A percentile compares a stretch with the other conserved stretches of the same genome.
Evolutionary conservation across 2,329 filamentous ascomycete genomes (phyloP).

Genomic region (Fusarium haematococcum): DNA sequence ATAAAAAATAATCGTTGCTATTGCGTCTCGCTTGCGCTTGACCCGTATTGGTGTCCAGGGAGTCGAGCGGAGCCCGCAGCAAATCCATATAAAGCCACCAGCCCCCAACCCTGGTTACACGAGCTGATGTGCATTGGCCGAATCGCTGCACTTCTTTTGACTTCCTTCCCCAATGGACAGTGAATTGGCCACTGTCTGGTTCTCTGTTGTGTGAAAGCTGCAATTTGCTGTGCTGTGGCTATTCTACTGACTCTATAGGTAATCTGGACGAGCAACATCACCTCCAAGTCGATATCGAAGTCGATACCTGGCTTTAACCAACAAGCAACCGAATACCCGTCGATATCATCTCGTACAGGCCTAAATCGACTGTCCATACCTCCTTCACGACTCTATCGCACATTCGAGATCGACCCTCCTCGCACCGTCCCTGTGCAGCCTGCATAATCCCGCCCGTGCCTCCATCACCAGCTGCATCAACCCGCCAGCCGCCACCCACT

Average conservation of each 20-base stretch:
- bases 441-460: conserved; percentile 22
- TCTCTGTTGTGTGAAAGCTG: neutral
- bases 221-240: neutral
- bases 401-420: neutral
- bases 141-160: neutral
- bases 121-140: neutral
- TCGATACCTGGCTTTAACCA: neutral
- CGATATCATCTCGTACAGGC: neutral
- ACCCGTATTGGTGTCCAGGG: conserved; percentile 11
- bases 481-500: conserved; percentile 24
- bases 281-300: neutral
- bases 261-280: neutral
- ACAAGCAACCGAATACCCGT: neutral
- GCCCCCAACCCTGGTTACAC: conserved; percentile 24
- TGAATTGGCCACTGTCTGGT: neutral
- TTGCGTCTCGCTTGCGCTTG: conserved; percentile 19
- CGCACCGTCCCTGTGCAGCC: neutral
- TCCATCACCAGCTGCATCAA: conserved; percentile 23
- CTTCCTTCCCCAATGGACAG: neutral
- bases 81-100: conserved; percentile 35
- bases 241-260: neutral
- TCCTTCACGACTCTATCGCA: neutral
- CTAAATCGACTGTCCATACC: neutral
- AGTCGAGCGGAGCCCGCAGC: conserved; percentile 19
- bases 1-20: conserved; percentile 12